phyloP scores from a whole-genome alignment of 148 eudicot genomes.

The Rhododendron williamsianum region DNA sequence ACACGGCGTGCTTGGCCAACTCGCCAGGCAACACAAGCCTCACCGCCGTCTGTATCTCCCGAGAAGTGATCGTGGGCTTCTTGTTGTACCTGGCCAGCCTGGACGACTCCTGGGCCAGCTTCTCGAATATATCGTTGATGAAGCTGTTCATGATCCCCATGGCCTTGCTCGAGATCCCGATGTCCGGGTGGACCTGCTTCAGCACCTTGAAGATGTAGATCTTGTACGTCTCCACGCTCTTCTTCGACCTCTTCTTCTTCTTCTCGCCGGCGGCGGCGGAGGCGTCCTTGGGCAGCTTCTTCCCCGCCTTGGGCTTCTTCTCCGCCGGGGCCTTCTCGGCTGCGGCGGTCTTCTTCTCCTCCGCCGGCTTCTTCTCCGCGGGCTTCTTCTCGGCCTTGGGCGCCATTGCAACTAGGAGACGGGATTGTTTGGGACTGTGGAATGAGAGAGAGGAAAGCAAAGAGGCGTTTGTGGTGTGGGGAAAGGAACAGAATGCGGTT shows the following conservation, averaged over 20 bases:
- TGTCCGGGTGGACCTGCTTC: not conserved
- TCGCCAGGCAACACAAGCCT: slow-evolving; percentile 46
- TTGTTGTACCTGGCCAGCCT: slow-evolving; percentile 44
- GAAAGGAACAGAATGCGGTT: not conserved
- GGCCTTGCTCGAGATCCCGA: not conserved
- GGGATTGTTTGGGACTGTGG: not conserved
- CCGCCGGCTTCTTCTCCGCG: not conserved
- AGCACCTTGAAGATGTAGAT: not conserved
- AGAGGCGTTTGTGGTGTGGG: not conserved
- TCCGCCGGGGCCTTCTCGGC: not conserved
- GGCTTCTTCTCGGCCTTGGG: slow-evolving; percentile 2
- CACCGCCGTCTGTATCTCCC: slow-evolving; percentile 51
- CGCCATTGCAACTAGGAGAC: not conserved
- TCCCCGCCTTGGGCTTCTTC: slow-evolving; percentile 38
- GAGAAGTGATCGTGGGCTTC: slow-evolving; percentile 47
- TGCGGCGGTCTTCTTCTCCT: not conserved
- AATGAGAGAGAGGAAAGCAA: not conserved
- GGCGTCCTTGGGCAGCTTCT: slow-evolving; percentile 51
- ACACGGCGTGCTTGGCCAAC: slow-evolving; percentile 49
- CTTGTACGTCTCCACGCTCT: slow-evolving; percentile 24
- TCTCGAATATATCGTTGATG: not conserved
- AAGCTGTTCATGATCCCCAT: slow-evolving; percentile 1
- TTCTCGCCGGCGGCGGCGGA: slow-evolving; percentile 42
- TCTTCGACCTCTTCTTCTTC: slow-evolving; percentile 58
- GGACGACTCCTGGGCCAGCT: slow-evolving; percentile 49